Percentiles rank a stretch among this genome's conserved stretches.
Conservation (phyloP, 148 eudicot genomes). For the Selenicereus undatus region DNA sequence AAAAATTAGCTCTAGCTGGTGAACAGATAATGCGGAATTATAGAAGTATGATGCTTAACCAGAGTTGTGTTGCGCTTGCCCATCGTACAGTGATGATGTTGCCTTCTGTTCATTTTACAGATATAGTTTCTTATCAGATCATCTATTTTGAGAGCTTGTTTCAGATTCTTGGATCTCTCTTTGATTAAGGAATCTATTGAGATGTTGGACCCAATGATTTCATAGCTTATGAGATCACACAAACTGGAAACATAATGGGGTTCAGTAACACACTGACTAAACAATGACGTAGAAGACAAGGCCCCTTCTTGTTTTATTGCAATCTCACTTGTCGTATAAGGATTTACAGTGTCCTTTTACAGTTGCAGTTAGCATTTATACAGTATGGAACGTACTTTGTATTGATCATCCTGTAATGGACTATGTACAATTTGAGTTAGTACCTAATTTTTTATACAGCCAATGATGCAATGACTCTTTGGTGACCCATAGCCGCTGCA, state of each 20-base stretch:
- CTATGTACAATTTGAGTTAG: conserved; percentile 3
- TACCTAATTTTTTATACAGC: conserved; percentile 44
- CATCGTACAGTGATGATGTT: not conserved
- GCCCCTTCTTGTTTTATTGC: conserved; percentile 7
- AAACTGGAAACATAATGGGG: not conserved
- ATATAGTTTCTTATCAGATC: not conserved
- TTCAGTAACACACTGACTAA: not conserved
- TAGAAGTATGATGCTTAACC: not conserved
- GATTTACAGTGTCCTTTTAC: not conserved
- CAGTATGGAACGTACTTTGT: not conserved
- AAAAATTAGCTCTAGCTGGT: not conserved
- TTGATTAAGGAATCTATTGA: not conserved
- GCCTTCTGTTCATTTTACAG: not conserved
- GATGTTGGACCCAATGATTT: not conserved
- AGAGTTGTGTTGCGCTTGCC: not conserved
- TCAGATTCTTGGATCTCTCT: not conserved
- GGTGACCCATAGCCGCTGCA: conserved; percentile 58
- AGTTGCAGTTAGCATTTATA: conserved; percentile 9
- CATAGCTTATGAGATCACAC: not conserved
- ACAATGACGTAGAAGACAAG: not conserved
- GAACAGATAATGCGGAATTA: not conserved
- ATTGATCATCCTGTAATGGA: not conserved
- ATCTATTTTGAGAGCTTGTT: not conserved
- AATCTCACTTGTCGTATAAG: conserved; percentile 7
- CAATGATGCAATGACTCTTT: conserved; percentile 56